Percentiles rank a stretch among this genome's conserved stretches.
phyloP scores from a whole-genome alignment of 345 rosid genomes.

The Toxicodendron radicans region DNA sequence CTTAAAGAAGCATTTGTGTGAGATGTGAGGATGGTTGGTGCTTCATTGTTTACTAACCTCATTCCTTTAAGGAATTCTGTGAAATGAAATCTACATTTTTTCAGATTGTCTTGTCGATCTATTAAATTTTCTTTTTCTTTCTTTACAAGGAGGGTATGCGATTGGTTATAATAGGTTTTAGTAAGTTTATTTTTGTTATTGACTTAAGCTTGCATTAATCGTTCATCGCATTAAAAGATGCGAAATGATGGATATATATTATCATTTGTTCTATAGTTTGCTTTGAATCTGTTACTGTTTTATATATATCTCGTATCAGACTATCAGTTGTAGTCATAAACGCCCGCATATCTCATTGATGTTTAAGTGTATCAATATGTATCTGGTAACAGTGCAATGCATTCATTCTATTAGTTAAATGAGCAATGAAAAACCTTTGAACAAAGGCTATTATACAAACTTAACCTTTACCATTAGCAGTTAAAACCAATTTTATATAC shows the following conservation, averaged over 20 bases:
- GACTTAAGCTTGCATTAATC: slow-evolving; percentile 5
- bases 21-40: slow-evolving; percentile 34
- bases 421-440: no score
- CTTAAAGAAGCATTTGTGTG: slow-evolving; percentile 34
- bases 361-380: neutral
- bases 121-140: neutral
- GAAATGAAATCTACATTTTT: slow-evolving; percentile 38
- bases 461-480: no score
- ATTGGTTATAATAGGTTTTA: neutral
- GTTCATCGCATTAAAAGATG: neutral
- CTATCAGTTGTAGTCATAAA: neutral
- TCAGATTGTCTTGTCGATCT: neutral
- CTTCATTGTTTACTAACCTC: slow-evolving; percentile 43
- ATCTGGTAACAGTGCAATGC: no score
- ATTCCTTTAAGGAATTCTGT: slow-evolving; percentile 33
- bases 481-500: no score
- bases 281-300: no score
- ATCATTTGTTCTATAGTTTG: no score
- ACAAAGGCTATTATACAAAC: no score
- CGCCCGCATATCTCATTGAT: no score
- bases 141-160: neutral
- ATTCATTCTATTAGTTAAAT: no score
- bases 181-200: neutral
- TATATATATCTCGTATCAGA: neutral
- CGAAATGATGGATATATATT: neutral